Conservation (phyloP, 768 basidiomycete species). For the Cyathus striatus region DNA sequence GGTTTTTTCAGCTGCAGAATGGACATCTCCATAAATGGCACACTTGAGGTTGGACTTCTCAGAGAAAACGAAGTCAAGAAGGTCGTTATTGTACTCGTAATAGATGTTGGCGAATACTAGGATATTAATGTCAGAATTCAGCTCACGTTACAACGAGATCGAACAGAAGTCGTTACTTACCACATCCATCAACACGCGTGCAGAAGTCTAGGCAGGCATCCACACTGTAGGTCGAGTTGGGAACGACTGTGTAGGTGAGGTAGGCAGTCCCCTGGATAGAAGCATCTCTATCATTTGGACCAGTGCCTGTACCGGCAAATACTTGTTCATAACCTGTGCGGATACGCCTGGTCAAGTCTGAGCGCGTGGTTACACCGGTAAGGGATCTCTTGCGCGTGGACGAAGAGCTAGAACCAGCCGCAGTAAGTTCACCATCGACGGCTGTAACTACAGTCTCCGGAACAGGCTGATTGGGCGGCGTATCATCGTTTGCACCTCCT, state of each 20-base stretch:
- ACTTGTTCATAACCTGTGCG: constrained; percentile 27
- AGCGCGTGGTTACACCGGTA: constrained; percentile 6
- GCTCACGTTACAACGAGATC: not conserved
- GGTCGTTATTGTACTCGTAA: constrained; percentile 42
- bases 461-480: constrained; percentile 28
- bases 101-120: constrained; percentile 45
- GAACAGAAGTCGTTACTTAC: constrained; percentile 20
- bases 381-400: constrained; percentile 5
- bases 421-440: constrained; percentile 33
- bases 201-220: constrained; percentile 38
- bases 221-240: constrained; percentile 40
- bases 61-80: constrained; percentile 30
- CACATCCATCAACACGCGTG: constrained; percentile 29
- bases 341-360: constrained; percentile 14
- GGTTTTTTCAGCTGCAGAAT: constrained; percentile 37
- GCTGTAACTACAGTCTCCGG: constrained; percentile 35
- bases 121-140: not conserved
- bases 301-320: constrained; percentile 33
- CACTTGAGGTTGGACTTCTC: constrained; percentile 44
- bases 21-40: constrained; percentile 37
- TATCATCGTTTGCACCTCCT: constrained; percentile 19
- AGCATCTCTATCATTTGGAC: constrained; percentile 29
- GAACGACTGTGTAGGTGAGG: constrained; percentile 40
- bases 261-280: constrained; percentile 46
- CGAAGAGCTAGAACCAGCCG: constrained; percentile 9